Evolutionary conservation across 345 rosid genomes (phyloP).

Genomic region (Erysimum cheiranthoides): DNA sequence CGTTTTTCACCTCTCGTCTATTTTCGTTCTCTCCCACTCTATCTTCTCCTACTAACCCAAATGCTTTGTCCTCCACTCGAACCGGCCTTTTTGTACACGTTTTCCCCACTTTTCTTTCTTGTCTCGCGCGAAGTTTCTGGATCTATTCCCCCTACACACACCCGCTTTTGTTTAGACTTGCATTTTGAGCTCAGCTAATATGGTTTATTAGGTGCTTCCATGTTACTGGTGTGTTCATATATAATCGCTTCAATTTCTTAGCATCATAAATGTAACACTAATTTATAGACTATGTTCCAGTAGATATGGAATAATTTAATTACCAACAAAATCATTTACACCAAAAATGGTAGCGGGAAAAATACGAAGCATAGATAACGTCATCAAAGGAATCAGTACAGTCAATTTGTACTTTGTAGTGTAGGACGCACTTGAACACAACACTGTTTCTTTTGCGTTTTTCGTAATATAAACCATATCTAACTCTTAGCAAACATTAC

Average conservation of each 20-base stretch:
- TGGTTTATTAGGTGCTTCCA: background rate
- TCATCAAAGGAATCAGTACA: slow-evolving; percentile 42
- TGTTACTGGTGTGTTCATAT: slow-evolving; percentile 8
- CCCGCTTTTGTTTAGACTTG: background rate
- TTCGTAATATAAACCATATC: background rate
- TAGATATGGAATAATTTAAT: background rate
- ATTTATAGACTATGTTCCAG: background rate
- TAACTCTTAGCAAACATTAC: background rate
- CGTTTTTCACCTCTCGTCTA: too few relatives aligned
- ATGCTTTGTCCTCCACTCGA: too few relatives aligned
- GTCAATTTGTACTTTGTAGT: slow-evolving; percentile 44
- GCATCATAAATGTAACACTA: background rate
- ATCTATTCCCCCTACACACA: too few relatives aligned
- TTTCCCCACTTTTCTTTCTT: too few relatives aligned
- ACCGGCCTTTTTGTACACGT: too few relatives aligned
- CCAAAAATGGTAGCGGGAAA: background rate
- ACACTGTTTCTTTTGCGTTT: slow-evolving; percentile 16
- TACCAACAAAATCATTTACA: background rate
- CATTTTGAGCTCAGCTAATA: background rate
- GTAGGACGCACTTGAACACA: slow-evolving; percentile 34
- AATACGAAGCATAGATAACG: slow-evolving; percentile 30
- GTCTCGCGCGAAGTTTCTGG: too few relatives aligned
- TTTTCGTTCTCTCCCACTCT: too few relatives aligned
- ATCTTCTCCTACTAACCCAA: too few relatives aligned
- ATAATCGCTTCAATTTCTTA: too few relatives aligned